phyloP scores from a whole-genome alignment of 2,329 filamentous ascomycete species.

The Fusarium sp. region DNA sequence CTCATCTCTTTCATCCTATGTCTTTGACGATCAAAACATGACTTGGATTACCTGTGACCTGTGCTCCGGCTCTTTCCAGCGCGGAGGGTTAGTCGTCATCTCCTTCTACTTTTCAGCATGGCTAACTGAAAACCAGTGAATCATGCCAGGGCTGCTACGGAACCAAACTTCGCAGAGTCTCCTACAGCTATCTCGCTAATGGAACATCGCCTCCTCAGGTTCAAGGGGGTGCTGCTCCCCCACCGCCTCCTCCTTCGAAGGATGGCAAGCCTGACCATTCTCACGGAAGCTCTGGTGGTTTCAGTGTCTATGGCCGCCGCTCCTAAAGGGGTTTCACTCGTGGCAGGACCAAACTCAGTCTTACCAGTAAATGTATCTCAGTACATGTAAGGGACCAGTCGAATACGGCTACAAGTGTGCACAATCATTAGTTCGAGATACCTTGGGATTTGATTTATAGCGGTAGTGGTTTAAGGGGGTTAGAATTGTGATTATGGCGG shows the following conservation, averaged over 20 bases:
- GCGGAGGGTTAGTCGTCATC: slow-evolving; percentile 24
- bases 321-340: slow-evolving; percentile 9
- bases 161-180: slow-evolving; percentile 40
- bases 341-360: neutral
- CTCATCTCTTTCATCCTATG: slow-evolving; percentile 26
- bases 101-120: neutral
- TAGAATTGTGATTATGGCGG: slow-evolving; percentile 4
- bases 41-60: slow-evolving; percentile 44
- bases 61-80: slow-evolving; percentile 41
- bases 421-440: slow-evolving; percentile 29
- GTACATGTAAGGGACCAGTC: slow-evolving; percentile 36
- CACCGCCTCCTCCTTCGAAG: slow-evolving; percentile 29
- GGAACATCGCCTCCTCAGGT: slow-evolving; percentile 15
- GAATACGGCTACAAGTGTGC: slow-evolving; percentile 29
- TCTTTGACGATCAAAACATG: slow-evolving; percentile 42
- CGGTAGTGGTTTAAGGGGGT: neutral
- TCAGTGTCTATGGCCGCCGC: slow-evolving; percentile 21
- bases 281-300: slow-evolving; percentile 27
- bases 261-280: slow-evolving; percentile 23
- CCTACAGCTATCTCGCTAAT: slow-evolving; percentile 34
- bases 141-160: slow-evolving; percentile 40
- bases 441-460: slow-evolving; percentile 22
- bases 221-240: slow-evolving; percentile 20
- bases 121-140: slow-evolving; percentile 8
- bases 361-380: slow-evolving; percentile 32